phyloP scores from a whole-genome alignment of 768 basidiomycete genomes.

The Lentinula lateritia region DNA sequence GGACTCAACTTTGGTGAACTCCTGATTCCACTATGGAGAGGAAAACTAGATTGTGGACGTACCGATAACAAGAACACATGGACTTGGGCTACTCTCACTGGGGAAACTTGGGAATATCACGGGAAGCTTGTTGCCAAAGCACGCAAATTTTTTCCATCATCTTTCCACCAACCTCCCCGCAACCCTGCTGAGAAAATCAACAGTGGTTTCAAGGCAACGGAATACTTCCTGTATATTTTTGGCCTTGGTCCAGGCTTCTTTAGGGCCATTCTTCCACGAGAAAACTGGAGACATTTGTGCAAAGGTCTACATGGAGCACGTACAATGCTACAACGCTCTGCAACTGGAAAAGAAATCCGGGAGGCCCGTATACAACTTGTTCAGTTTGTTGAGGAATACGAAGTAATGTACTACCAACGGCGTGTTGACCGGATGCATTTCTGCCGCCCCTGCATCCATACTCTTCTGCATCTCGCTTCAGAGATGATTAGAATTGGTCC shows the following conservation, averaged over 20 bases:
- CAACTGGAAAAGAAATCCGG: constrained; percentile 11
- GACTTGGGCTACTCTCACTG: constrained; percentile 16
- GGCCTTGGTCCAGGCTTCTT: constrained; percentile 21
- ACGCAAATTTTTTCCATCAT: constrained; percentile 15
- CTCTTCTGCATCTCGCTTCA: constrained; percentile 15
- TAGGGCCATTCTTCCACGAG: constrained; percentile 10
- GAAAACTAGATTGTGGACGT: constrained; percentile 13
- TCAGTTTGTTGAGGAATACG: constrained; percentile 22
- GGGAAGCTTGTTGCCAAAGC: constrained; percentile 15
- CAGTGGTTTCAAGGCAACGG: constrained; percentile 24
- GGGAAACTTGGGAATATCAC: constrained; percentile 14
- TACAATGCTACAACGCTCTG: constrained; percentile 14
- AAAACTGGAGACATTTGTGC: constrained; percentile 20
- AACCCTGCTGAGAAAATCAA: constrained; percentile 26
- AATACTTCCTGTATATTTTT: constrained; percentile 21
- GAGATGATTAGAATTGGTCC: constrained; percentile 16
- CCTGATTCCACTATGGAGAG: constrained; percentile 17
- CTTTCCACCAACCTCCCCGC: constrained; percentile 22
- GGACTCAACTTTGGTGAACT: constrained; percentile 20
- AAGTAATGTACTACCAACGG: constrained; percentile 21
- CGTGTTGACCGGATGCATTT: constrained; percentile 22
- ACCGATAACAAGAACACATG: constrained; percentile 13
- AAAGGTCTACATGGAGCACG: constrained; percentile 17
- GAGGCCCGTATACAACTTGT: constrained; percentile 12
- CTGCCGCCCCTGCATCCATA: constrained; percentile 21